Conservation (phyloP, 2,329 filamentous ascomycete species). For the Paraphaeosphaeria sporulosa region DNA sequence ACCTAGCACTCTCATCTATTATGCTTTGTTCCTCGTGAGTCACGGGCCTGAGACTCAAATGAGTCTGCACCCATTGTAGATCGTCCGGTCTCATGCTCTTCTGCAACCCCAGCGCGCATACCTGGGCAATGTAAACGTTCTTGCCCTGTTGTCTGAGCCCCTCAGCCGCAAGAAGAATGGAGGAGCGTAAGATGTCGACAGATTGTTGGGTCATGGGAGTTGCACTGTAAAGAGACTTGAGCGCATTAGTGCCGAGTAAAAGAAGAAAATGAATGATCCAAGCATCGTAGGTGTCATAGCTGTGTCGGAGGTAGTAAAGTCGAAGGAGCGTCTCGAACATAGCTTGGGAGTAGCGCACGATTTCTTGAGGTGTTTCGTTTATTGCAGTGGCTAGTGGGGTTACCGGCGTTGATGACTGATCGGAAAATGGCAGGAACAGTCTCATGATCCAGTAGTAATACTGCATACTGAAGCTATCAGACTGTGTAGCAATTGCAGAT, state of each 20-base stretch:
- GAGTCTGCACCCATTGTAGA: neutral
- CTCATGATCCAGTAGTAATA: neutral
- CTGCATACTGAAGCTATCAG: neutral
- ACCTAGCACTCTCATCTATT: neutral
- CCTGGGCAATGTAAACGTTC: neutral
- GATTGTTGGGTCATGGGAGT: neutral
- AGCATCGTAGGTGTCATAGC: neutral
- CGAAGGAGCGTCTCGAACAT: neutral
- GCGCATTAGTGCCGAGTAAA: neutral
- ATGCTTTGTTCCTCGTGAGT: neutral
- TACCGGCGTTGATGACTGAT: neutral
- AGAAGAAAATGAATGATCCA: constrained; percentile 1
- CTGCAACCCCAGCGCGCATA: neutral
- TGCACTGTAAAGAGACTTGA: neutral
- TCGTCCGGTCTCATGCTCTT: neutral
- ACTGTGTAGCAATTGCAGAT: neutral
- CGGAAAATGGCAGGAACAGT: neutral
- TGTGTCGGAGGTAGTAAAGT: neutral
- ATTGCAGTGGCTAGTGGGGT: neutral
- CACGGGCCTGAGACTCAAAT: neutral
- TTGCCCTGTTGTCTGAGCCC: neutral
- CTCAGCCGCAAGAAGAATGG: neutral
- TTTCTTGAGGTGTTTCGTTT: neutral
- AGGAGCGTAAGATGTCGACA: neutral
- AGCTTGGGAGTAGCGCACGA: neutral